Base-by-base conservation (phyloP, 345 rosid genomes). In the Litchi chinensis region DNA sequence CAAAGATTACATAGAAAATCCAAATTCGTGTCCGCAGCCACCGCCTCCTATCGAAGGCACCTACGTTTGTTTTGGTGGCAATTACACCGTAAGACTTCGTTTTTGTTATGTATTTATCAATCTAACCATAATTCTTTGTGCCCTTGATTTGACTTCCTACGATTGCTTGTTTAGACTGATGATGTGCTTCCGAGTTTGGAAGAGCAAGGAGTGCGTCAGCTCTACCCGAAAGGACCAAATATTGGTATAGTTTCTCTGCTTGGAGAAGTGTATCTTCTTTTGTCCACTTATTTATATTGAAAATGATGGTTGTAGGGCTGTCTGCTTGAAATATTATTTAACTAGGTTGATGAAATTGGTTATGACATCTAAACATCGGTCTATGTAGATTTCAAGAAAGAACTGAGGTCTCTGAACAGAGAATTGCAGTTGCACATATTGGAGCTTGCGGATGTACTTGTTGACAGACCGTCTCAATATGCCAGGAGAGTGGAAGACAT, bases 401-500 rank as follows among this genome's bases (percentile, higher is more conserved):
- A 90, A 73, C 83, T 96, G 32, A 83, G 92, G 77, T 85, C 90
- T 0, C 84, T 96, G 54, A 96, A 93, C 80, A 87, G 99, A 81
- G 97, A 96, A 70, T 71, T 96, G 74, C 98, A 96, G 82, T 86
- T 96, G 75, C 97, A 96, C 78, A 90, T 94, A 77, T 79, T 96
- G 86, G 97, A 93, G 83, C 97, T 96, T 72, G 92, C 97, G 62
- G 99, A 96, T 86, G 95, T 91, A 78, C 97, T 93, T 82, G 95
- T 96, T 77, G 99, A 93, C 79, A 93, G 98, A 68, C 99, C 98
- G 12, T 94, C 99, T 65, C 97, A 94, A 77, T 96, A 94, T 74
- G 99, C 98, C 8, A 90, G 98, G 87, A 88, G 94, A 80, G 95
- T 93, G 46, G 98, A 93, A 80, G 97, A 96, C 28, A 89, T 96